Base-by-base conservation (phyloP, 257 asterid genomes). In the Petrea volubilis region DNA sequence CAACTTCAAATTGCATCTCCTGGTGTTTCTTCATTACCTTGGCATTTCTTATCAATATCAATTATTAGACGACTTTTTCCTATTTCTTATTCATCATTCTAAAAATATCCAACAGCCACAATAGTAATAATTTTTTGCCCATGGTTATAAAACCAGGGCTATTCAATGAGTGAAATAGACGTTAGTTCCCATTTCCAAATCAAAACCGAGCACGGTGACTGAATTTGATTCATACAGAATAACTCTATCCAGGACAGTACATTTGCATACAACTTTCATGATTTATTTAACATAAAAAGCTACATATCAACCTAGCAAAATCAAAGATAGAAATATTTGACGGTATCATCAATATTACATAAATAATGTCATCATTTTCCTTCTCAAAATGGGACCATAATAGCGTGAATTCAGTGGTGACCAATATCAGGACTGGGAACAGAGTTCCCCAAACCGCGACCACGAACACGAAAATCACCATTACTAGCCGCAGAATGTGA, bases 371-470 rank as follows among this genome's bases (percentile, higher is more conserved):
- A 49, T 7, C 43, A 38, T 9, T 15, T n/a, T 2, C 31, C 41
- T 2, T 21, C 17, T 41, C 9, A 6, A 50, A 27, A 46, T 17
- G 49, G 31, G n/a, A 34, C 62, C n/a, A 0, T 13, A n/a, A 2
- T 8, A 5, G n/a, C 13, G 20, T 36, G n/a, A 9, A 17, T 8
- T 75, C 68, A 34, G 56, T 63, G n/a, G n/a, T n/a, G 59, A 34
- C 77, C 80, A 64, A n/a, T 8, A 17, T 18, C 64, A 25, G 80
- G 73, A 49, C 73, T 70, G 23, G 77, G 80, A 49, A 33, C 43
- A n/a, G 72, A 69, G 12, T 11, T n/a, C 8, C 0, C n/a, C 20
- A 76, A 76, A 76, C 29, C 44, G 10, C 77, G 78, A 13, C 64
- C 6, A 57, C 58, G 47, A 15, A 28, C 10, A 6, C 29, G 41